phyloP scores from a whole-genome alignment of 257 asterid species.

The Nicotiana noctiflora region DNA sequence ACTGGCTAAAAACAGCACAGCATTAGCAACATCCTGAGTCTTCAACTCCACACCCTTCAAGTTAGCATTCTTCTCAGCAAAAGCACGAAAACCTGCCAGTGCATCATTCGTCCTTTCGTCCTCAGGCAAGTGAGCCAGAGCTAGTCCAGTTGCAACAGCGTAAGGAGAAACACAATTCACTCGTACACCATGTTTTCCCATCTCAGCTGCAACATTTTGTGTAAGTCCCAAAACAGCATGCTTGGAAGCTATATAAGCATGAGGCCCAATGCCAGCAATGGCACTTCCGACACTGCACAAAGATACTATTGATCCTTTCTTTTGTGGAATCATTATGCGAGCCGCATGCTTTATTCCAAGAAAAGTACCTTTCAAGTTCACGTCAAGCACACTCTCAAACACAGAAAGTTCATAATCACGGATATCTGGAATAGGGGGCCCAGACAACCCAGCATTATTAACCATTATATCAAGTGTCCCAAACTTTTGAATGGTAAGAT shows the following conservation, averaged over 20 bases:
- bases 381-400: constrained; percentile 56
- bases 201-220: constrained; percentile 77
- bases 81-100: constrained; percentile 49
- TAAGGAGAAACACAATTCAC: constrained; percentile 90
- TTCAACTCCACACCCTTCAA: constrained; percentile 76
- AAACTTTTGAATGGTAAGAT: constrained; percentile 50
- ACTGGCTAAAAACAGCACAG: constrained; percentile 76
- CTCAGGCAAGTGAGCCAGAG: constrained; percentile 68
- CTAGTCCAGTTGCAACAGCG: constrained; percentile 61
- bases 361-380: constrained; percentile 73
- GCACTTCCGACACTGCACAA: constrained; percentile 53
- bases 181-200: constrained; percentile 74
- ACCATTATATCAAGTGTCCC: constrained; percentile 81
- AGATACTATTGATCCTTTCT: constrained; percentile 72
- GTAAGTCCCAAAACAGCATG: constrained; percentile 85
- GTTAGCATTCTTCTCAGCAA: constrained; percentile 53
- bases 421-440: constrained; percentile 71
- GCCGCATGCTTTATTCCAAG: constrained; percentile 94
- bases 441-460: constrained; percentile 79
- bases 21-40: constrained; percentile 60
- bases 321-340: constrained; percentile 72
- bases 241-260: constrained; percentile 80
- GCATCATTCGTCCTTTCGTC: constrained; percentile 68
- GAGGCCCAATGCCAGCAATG: constrained; percentile 54
- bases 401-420: constrained; percentile 52